These are phyloP conservation scores for Mycena citricolor DNA, from an alignment of 1,284 basidiomycete genomes.

Conservation along the genomic window DNA sequence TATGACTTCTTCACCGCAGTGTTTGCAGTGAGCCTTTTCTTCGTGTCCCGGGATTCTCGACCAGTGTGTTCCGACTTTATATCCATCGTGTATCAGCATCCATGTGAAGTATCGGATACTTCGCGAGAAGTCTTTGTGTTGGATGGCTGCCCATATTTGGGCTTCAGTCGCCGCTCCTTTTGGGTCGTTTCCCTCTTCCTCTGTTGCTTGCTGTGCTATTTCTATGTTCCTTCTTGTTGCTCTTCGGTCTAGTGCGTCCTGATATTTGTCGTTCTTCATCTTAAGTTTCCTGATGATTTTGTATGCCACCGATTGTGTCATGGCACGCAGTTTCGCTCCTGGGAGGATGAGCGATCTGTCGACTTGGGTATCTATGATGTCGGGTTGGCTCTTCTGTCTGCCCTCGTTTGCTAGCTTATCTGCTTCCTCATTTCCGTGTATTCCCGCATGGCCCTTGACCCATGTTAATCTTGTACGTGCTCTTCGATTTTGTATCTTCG, in stretches of 20 bases:
- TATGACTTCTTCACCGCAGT: neutral
- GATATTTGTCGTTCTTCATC: constrained; percentile 4
- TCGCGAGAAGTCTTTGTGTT: constrained; percentile 11
- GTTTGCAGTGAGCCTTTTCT: neutral
- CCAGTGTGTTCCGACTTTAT: constrained; percentile 5
- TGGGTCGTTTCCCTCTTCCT: neutral
- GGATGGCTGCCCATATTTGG: constrained; percentile 3
- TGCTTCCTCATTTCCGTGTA: constrained; percentile 13
- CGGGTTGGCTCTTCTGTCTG: neutral
- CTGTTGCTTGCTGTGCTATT: neutral
- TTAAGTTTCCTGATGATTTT: neutral
- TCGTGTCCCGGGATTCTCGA: neutral
- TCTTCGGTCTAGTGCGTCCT: neutral
- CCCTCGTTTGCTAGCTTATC: constrained; percentile 6
- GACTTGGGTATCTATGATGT: neutral
- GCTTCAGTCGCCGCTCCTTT: constrained; percentile 10
- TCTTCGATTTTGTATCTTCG: constrained; percentile 2
- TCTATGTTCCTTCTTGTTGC: constrained; percentile 2
- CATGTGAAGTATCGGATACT: constrained; percentile 7
- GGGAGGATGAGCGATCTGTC: neutral
- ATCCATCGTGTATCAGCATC: constrained; percentile 11
- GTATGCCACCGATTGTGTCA: constrained; percentile 7
- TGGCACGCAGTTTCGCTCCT: neutral
- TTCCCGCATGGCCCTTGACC: constrained; percentile 14
- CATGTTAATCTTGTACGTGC: constrained; percentile 3